Conservation (phyloP, 2,329 filamentous ascomycete species). For the Penicillium sp. region DNA sequence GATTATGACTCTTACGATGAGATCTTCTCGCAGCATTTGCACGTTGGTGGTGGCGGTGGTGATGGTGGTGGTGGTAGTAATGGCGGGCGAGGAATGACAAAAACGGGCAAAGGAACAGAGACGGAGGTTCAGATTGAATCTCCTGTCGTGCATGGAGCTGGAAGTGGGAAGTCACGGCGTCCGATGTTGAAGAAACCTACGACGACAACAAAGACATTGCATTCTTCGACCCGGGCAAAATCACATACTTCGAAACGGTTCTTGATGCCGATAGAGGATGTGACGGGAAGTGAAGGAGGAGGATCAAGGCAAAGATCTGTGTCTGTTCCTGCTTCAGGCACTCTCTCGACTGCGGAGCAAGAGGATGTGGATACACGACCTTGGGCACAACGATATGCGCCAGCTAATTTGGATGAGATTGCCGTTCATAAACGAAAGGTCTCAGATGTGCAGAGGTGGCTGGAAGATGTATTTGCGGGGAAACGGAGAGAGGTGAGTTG, state of each 20-base stretch:
- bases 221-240: conserved; percentile 7
- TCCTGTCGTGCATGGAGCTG: conserved; percentile 4
- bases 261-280: conserved; percentile 13
- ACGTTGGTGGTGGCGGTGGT: conserved; percentile 15
- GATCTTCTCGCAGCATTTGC: conserved; percentile 30
- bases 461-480: conserved; percentile 66
- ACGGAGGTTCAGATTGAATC: neutral
- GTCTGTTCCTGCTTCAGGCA: no score
- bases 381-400: conserved; percentile 83
- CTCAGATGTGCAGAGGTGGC: conserved; percentile 74
- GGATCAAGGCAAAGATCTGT: no score
- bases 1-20: conserved; percentile 37
- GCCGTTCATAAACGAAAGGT: conserved; percentile 96
- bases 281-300: neutral
- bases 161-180: conserved; percentile 3
- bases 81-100: no score
- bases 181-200: conserved; percentile 13
- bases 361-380: conserved; percentile 54
- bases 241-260: conserved; percentile 24
- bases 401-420: conserved; percentile 69
- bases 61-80: neutral
- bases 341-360: no score
- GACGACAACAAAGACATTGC: no score
- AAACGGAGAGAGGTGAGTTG: conserved; percentile 35
- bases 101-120: no score